Percentiles rank a stretch among this genome's conserved stretches.
Evolutionary conservation across 78 protist species (phyloP).

Genomic region (Dictyostelium intermedium): DNA sequence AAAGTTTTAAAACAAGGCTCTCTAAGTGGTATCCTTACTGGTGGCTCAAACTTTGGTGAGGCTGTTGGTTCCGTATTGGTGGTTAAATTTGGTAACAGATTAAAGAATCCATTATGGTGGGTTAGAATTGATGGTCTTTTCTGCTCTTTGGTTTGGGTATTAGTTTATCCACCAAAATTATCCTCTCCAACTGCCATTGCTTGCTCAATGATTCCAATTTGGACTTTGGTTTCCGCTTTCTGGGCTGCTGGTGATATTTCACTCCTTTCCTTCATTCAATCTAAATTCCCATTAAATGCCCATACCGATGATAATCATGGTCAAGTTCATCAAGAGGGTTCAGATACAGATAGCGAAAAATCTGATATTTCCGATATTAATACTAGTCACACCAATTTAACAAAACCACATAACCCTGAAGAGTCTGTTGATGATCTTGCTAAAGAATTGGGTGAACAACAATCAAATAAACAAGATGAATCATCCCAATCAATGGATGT

Average conservation of each 20-base stretch:
- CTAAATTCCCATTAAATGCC: constrained; percentile 54
- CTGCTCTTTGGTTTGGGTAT: constrained; percentile 38
- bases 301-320: not conserved
- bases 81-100: constrained; percentile 55
- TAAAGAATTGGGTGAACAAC: not conserved
- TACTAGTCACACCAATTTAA: not conserved
- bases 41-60: constrained; percentile 70
- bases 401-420: not conserved
- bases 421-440: not conserved
- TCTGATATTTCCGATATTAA: constrained; percentile 11
- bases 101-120: constrained; percentile 76
- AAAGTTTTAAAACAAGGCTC: constrained; percentile 57
- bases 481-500: too few relatives aligned
- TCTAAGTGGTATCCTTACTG: constrained; percentile 63
- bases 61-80: constrained; percentile 26
- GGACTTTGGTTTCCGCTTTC: not conserved
- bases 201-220: constrained; percentile 32
- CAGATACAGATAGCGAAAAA: constrained; percentile 5
- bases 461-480: not conserved
- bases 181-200: constrained; percentile 15
- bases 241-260: constrained; percentile 81
- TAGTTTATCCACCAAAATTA: constrained; percentile 66
- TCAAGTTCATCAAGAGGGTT: not conserved
- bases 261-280: constrained; percentile 44
- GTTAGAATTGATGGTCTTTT: constrained; percentile 60